These are phyloP conservation scores for Exophiala spinifera DNA, from an alignment of 2,329 filamentous ascomycete species.

Conservation along the genomic window DNA sequence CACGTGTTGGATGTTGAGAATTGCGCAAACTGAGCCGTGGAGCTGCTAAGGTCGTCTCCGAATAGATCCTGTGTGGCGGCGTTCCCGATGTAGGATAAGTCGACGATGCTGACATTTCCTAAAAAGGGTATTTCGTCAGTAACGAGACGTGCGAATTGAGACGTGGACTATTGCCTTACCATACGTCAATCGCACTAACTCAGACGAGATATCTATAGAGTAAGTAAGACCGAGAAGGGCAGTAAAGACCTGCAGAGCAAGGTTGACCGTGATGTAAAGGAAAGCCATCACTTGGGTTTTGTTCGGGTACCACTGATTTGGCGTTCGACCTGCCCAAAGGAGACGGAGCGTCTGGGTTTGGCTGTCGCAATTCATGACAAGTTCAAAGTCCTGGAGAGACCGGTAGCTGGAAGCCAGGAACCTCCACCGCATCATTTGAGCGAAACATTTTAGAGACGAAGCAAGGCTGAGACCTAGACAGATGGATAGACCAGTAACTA, in stretches of 20 bases:
- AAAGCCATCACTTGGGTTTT: constrained; percentile 18
- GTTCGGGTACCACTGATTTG: constrained; percentile 10
- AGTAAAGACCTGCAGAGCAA: constrained; percentile 19
- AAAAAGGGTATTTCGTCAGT: not conserved
- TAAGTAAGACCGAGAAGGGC: constrained; percentile 26
- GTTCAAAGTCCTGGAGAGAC: constrained; percentile 17
- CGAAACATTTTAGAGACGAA: constrained; percentile 17
- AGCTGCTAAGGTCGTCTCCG: constrained; percentile 2
- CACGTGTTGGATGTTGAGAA: constrained; percentile 9
- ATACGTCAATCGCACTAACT: constrained; percentile 7
- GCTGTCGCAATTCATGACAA: constrained; percentile 22
- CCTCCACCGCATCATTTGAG: constrained; percentile 24
- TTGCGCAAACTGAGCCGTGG: not conserved
- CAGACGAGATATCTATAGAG: constrained; percentile 21
- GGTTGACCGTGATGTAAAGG: constrained; percentile 17
- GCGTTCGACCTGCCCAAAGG: constrained; percentile 20
- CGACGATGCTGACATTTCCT: constrained; percentile 21
- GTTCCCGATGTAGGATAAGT: constrained; percentile 20
- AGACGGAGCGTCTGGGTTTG: constrained; percentile 18
- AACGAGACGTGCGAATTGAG: not conserved
- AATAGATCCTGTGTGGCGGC: constrained; percentile 4
- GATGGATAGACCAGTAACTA: constrained; percentile 15
- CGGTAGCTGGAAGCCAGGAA: constrained; percentile 21
- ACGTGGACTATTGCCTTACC: not conserved
- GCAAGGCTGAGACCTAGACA: constrained; percentile 18